These are phyloP conservation scores for Stemphylium lycopersici DNA, from an alignment of 2,329 filamentous ascomycete species.

Conservation along the genomic window DNA sequence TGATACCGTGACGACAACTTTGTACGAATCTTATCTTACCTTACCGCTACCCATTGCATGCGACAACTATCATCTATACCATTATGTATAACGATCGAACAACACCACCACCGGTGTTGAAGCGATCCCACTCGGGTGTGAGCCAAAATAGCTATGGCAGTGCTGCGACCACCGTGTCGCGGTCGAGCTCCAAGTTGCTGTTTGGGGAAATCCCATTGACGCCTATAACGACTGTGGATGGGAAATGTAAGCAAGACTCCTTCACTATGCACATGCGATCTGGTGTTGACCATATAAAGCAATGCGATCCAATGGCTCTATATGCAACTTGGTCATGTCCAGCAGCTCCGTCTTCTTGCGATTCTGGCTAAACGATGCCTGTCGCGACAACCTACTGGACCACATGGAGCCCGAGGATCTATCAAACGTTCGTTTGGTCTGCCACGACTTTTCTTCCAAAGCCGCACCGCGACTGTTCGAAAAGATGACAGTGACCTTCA, in stretches of 20 bases:
- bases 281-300: conserved; percentile 43
- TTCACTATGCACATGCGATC: conserved; percentile 1
- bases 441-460: conserved; percentile 72
- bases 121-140: conserved; percentile 46
- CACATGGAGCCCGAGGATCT: conserved; percentile 52
- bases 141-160: conserved; percentile 46
- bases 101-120: conserved; percentile 43
- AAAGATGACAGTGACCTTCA: conserved; percentile 72
- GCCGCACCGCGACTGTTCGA: conserved; percentile 73
- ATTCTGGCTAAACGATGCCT: conserved; percentile 57
- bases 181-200: conserved; percentile 50
- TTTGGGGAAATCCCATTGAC: conserved; percentile 59
- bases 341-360: conserved; percentile 56
- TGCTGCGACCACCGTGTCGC: conserved; percentile 43
- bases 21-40: conserved; percentile 1
- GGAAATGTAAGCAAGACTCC: conserved; percentile 42
- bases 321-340: conserved; percentile 57
- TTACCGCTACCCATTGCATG: conserved; percentile 12
- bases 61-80: conserved; percentile 19
- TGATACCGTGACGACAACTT: conserved; percentile 18
- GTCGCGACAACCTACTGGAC: conserved; percentile 54
- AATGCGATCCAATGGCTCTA: conserved; percentile 53
- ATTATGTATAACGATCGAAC: conserved; percentile 44
- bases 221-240: conserved; percentile 46
- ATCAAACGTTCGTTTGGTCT: conserved; percentile 65